These are phyloP conservation scores for Amanita rimosa DNA, from an alignment of 768 basidiomycete species.

Conservation along the genomic window DNA sequence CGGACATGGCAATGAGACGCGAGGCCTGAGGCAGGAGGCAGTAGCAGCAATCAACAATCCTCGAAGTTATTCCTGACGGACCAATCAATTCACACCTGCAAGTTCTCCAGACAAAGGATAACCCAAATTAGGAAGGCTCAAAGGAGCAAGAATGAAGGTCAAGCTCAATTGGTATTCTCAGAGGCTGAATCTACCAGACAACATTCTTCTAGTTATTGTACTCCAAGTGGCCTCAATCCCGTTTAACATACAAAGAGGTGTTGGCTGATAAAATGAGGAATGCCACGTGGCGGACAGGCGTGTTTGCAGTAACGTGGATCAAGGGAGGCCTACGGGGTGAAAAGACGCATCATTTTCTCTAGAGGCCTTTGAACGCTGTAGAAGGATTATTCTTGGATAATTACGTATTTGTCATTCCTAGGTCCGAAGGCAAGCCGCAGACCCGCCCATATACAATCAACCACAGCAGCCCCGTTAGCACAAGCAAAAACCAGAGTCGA, in stretches of 20 bases:
- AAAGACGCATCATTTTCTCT: not conserved
- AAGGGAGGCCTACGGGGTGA: not conserved
- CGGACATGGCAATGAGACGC: slow-evolving; percentile 25
- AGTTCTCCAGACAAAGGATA: slow-evolving; percentile 33
- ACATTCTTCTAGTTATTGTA: not conserved
- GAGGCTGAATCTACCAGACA: not conserved
- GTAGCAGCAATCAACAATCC: slow-evolving; percentile 25
- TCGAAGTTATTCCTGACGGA: slow-evolving; percentile 23
- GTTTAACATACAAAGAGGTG: not conserved
- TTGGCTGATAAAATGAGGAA: not conserved
- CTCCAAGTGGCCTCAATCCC: not conserved
- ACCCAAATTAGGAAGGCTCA: slow-evolving; percentile 40
- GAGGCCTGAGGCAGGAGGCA: slow-evolving; percentile 24
- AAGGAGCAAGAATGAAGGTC: slow-evolving; percentile 16
- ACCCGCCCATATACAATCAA: slow-evolving; percentile 81
- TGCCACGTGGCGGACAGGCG: not conserved
- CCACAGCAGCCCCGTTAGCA: slow-evolving; percentile 71
- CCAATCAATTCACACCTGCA: slow-evolving; percentile 28
- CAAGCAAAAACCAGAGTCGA: slow-evolving; percentile 89
- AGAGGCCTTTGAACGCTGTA: not conserved
- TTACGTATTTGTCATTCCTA: slow-evolving; percentile 36
- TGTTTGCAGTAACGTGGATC: not conserved
- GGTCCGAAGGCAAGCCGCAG: slow-evolving; percentile 61
- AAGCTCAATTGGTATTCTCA: not conserved
- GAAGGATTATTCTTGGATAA: slow-evolving; percentile 44